Evolutionary conservation across 257 asterid genomes (phyloP).

Genomic region (Oldenlandia corymbosa): DNA sequence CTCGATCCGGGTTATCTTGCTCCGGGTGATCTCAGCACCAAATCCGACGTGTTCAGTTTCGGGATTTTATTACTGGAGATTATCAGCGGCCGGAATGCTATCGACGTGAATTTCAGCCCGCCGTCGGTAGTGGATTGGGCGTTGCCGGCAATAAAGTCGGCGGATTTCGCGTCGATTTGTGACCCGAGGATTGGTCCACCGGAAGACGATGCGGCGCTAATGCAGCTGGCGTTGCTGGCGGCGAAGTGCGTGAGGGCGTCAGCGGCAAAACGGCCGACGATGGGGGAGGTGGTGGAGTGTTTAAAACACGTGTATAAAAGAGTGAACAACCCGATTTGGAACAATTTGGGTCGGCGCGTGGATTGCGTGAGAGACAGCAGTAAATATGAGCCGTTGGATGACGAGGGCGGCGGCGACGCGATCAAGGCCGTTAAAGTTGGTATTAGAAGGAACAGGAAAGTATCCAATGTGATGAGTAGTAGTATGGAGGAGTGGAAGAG

Average conservation of each 20-base stretch:
- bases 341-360: slow-evolving; percentile 48
- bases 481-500: slow-evolving; percentile 10
- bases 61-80: slow-evolving; percentile 69
- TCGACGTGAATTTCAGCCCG: slow-evolving; percentile 72
- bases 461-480: slow-evolving; percentile 41
- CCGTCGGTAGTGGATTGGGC: slow-evolving; percentile 89
- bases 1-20: slow-evolving; percentile 82
- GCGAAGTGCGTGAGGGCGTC: slow-evolving; percentile 54
- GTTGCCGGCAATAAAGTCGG: slow-evolving; percentile 52
- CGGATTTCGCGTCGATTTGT: slow-evolving; percentile 36
- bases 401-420: slow-evolving; percentile 46
- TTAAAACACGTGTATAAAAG: slow-evolving; percentile 40
- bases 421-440: slow-evolving; percentile 28
- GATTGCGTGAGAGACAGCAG: slow-evolving; percentile 30
- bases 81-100: slow-evolving; percentile 74
- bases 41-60: slow-evolving; percentile 85
- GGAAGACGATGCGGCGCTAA: slow-evolving; percentile 39
- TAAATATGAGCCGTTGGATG: slow-evolving; percentile 57
- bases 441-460: slow-evolving; percentile 53
- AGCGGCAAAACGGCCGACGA: slow-evolving; percentile 62
- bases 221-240: slow-evolving; percentile 49
- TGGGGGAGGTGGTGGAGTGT: slow-evolving; percentile 66
- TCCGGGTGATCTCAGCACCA: slow-evolving; percentile 80
- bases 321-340: slow-evolving; percentile 35
- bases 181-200: slow-evolving; percentile 58